phyloP scores from a whole-genome alignment of 345 rosid genomes.

The Fremontodendron californicum region DNA sequence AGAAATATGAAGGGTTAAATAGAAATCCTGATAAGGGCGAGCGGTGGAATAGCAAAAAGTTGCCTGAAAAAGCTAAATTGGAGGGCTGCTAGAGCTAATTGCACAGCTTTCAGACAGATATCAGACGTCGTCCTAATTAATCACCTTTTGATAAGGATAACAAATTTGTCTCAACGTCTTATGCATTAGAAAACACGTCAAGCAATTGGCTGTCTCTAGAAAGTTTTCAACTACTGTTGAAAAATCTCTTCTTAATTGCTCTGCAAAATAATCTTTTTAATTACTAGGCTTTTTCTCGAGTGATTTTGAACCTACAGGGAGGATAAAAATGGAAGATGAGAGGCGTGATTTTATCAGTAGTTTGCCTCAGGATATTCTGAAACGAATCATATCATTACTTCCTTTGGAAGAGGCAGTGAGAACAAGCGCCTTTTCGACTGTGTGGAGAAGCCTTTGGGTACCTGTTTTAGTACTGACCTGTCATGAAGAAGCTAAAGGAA shows the following conservation, averaged over 20 bases:
- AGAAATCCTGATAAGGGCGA: no score
- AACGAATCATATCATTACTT: neutral
- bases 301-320: neutral
- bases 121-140: neutral
- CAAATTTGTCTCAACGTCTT: no score
- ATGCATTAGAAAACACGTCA: no score
- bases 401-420: slow-evolving; percentile 1
- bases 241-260: no score
- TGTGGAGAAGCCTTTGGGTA: neutral
- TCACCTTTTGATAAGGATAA: no score
- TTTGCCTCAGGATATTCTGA: slow-evolving; percentile 8
- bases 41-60: neutral
- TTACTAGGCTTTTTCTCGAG: neutral
- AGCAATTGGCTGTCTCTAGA: no score
- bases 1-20: neutral
- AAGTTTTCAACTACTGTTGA: no score
- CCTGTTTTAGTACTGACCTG: neutral
- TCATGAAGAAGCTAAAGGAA: neutral
- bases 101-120: no score
- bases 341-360: neutral
- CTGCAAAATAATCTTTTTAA: no score
- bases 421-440: neutral
- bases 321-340: neutral
- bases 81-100: no score
- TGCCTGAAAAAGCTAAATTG: no score